Base-by-base conservation (phyloP, 2,329 filamentous ascomycete genomes). In the Orbilia brochopaga region DNA sequence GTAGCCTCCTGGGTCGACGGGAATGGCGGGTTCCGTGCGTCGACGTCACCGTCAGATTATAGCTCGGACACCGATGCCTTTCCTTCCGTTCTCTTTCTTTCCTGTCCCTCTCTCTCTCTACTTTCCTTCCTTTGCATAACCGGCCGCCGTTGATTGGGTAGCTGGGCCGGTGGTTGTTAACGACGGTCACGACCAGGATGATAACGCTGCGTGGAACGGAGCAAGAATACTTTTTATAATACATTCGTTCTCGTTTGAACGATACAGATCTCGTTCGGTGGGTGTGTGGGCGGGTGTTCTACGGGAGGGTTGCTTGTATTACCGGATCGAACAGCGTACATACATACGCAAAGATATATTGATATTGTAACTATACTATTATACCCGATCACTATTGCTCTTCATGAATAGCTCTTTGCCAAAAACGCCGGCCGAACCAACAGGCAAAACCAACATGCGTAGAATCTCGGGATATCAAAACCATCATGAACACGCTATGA, bases 11-110 rank as follows among this genome's bases (percentile, higher is more conserved):
- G 56, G 92, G 92, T 2, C 86, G 87, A 79, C 87, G 90, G 76
- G 92, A 97, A 79, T 96, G 93, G 90, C 86, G 90, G 76, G 85
- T 99, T 74, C 91, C 93, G 65, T 97, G 92, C 79, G 85, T 99
- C 80, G 92, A 96, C 79, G 86, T 97, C 30, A 88, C 92, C 76
- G 87, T 97, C 59, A 84, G 90, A 74, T 81, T 96, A 74, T 94
- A 77, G 82, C 13, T 8, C 4, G 27, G 27, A 4, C 27, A 32
- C 27, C 4, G 27, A 3, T 15, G 4, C 51, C 17, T 17, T 40
- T 37, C 15, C 46, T 59, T n/a, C 24, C 24, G 15, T 42, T 50
- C 11, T 37, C 23, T 56, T 11, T 48, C 13, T 19, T 44, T 19
- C 46, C 15, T 19, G 32, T 64, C 30, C 32, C 1, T 17, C 51